Percentiles rank a stretch among this genome's conserved stretches.
phyloP scores from a whole-genome alignment of 1,284 basidiomycete genomes.

The Trametes sp. region DNA sequence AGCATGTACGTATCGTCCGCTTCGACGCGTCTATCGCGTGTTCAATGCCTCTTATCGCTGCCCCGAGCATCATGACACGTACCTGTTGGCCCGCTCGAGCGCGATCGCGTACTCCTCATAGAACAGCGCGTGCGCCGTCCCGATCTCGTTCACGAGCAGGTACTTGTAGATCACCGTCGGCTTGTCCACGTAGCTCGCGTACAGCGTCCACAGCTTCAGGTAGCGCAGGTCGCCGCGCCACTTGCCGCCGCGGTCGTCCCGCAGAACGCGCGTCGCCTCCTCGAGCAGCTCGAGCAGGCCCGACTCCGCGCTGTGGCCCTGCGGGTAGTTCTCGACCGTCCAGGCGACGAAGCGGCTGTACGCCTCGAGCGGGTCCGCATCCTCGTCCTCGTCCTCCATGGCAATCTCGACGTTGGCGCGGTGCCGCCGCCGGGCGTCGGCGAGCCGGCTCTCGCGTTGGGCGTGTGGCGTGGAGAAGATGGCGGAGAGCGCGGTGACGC shows the following conservation, averaged over 20 bases:
- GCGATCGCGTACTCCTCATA: conserved; percentile 93
- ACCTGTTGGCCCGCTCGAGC: conserved; percentile 80
- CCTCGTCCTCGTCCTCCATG: conserved; percentile 58
- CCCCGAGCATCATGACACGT: conserved; percentile 40
- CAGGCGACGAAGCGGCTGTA: conserved; percentile 72
- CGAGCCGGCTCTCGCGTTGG: conserved; percentile 71
- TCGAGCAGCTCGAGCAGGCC: conserved; percentile 85
- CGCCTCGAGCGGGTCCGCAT: conserved; percentile 60
- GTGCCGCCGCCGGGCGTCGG: conserved; percentile 65
- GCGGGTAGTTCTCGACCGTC: conserved; percentile 75
- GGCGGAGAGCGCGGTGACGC: conserved; percentile 75
- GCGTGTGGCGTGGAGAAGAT: conserved; percentile 78
- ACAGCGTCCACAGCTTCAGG: conserved; percentile 92
- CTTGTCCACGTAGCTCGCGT: conserved; percentile 82
- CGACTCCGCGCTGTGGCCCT: conserved; percentile 72
- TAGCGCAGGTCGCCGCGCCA: conserved; percentile 82
- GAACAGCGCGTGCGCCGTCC: conserved; percentile 79
- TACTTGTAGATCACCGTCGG: conserved; percentile 84
- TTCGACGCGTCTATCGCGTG: conserved; percentile 69
- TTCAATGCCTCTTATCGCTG: conserved; percentile 9
- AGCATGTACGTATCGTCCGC: conserved; percentile 90
- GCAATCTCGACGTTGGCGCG: conserved; percentile 61
- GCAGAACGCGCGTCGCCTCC: conserved; percentile 79
- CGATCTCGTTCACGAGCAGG: conserved; percentile 90
- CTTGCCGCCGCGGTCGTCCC: conserved; percentile 69